These are phyloP conservation scores for Colletotrichum tropicicola DNA, from an alignment of 2,329 filamentous ascomycete species.

Conservation along the genomic window DNA sequence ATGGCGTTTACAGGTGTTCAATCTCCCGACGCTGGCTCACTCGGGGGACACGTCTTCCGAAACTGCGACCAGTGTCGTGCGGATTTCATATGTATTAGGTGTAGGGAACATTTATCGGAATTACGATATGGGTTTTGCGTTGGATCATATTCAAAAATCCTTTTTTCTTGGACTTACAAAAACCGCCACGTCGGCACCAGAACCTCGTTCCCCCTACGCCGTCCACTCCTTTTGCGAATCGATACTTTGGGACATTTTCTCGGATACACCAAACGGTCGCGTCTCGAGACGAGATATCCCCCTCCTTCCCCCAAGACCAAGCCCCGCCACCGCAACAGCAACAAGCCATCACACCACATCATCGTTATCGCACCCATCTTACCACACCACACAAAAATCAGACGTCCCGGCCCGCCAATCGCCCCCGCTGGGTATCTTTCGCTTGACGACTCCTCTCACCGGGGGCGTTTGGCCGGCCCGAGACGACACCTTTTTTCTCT, in stretches of 20 bases:
- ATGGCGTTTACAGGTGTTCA: constrained; percentile 45
- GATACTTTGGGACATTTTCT: constrained; percentile 12
- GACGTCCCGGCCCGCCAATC: constrained; percentile 4
- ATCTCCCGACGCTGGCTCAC: constrained; percentile 22
- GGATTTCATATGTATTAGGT: constrained; percentile 37
- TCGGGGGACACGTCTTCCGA: constrained; percentile 21
- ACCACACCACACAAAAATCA: too few relatives aligned
- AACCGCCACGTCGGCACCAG: constrained; percentile 31
- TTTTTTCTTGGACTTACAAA: constrained; percentile 37
- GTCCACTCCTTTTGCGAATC: constrained; percentile 47
- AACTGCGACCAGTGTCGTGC: constrained; percentile 27
- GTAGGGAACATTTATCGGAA: constrained; percentile 44
- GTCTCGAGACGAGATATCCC: constrained; percentile 11
- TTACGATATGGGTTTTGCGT: constrained; percentile 29
- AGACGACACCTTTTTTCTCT: not conserved
- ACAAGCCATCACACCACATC: not conserved
- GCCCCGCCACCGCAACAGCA: not conserved
- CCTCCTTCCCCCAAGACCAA: not conserved
- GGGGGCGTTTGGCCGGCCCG: constrained; percentile 3
- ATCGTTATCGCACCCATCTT: too few relatives aligned
- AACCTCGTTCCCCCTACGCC: constrained; percentile 41
- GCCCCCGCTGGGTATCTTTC: constrained; percentile 5
- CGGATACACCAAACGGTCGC: constrained; percentile 18
- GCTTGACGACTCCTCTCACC: not conserved
- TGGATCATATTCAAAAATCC: constrained; percentile 26